Evolutionary conservation across 1,139 yeast species (phyloP), one percentile per base, ranked within the genome.

Genomic region (Pichia sp.): DNA sequence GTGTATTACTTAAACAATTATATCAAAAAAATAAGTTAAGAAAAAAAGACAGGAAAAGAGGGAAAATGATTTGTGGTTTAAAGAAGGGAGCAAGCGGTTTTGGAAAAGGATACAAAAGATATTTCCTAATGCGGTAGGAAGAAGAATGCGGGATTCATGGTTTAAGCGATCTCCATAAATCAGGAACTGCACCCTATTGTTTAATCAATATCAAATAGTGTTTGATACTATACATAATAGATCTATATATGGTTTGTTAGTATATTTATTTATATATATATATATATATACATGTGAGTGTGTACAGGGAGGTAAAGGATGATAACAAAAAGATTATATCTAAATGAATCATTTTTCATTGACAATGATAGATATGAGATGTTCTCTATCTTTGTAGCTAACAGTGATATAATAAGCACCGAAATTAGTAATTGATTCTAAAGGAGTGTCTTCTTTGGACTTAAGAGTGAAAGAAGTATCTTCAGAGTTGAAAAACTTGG

Each of bases 381-480:
- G 36, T 28, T 41, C 50, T 21, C 50, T 39, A 2, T 41, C 48
- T 16, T 46, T 42, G 22, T 52, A 46, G 28, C 45, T 38, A 16
- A 52, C 36, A 9, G 46, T 37, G 4, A 47, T 46, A n/a, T 43
- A 42, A 39, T 51, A 56, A 16, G 42, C 40, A 22, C 60, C 60
- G 7, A 50, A 33, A n/a, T 42, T 37, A 1, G 35, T 28, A 26
- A 55, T 47, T 13, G 39, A 39, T 8, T 46, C 50, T 13, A 47
- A 7, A 11, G 35, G 10, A 18, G 35, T 41, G 14, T 41, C 50
- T 4, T 40, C 22, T 32, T 41, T 47, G 16, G 38, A 22, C 25
- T 37, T 46, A 16, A 50, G 27, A 14, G 35, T 25, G 11, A 50
- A 21, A 14, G 26, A n/a, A 1, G 52, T 44, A 13, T 31, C 29